Evolutionary conservation across 495 filamentous ascomycete genomes (phyloP).

Genomic region (Parathielavia hyrcaniae): DNA sequence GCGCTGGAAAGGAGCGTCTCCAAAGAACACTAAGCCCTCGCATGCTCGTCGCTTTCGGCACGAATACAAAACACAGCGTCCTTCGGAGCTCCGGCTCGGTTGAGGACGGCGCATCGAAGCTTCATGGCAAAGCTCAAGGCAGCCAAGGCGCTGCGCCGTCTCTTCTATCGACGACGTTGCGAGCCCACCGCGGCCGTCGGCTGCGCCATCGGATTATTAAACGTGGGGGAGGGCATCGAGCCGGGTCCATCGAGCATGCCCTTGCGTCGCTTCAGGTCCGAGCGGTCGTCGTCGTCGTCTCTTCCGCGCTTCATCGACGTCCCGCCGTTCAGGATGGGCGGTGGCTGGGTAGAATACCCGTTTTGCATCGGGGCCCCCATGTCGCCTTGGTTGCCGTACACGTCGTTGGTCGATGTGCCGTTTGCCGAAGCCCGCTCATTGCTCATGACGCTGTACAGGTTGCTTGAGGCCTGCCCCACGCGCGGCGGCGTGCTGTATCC

Average conservation of each 20-base stretch:
- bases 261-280: conserved; percentile 78
- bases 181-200: conserved; percentile 36
- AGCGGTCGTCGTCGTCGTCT: conserved; percentile 66
- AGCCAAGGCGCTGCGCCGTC: no score
- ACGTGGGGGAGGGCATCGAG: conserved; percentile 41
- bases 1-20: conserved; percentile 28
- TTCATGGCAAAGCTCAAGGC: not conserved
- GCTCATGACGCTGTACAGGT: conserved; percentile 84
- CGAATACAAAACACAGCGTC: conserved; percentile 32
- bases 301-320: conserved; percentile 54
- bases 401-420: conserved; percentile 55
- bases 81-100: not conserved
- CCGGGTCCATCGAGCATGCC: conserved; percentile 53
- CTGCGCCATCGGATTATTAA: conserved; percentile 43
- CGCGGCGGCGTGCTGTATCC: conserved; percentile 80
- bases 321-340: conserved; percentile 58
- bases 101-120: no score
- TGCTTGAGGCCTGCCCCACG: conserved; percentile 61
- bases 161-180: conserved; percentile 29
- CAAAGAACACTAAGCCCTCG: not conserved
- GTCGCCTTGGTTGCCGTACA: conserved; percentile 59
- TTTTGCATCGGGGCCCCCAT: conserved; percentile 55
- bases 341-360: conserved; percentile 49
- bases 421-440: conserved; percentile 71
- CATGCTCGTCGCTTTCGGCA: conserved; percentile 20